Conservation (phyloP, 2,329 filamentous ascomycete species). For the Graphiopsis chlorocephala region DNA sequence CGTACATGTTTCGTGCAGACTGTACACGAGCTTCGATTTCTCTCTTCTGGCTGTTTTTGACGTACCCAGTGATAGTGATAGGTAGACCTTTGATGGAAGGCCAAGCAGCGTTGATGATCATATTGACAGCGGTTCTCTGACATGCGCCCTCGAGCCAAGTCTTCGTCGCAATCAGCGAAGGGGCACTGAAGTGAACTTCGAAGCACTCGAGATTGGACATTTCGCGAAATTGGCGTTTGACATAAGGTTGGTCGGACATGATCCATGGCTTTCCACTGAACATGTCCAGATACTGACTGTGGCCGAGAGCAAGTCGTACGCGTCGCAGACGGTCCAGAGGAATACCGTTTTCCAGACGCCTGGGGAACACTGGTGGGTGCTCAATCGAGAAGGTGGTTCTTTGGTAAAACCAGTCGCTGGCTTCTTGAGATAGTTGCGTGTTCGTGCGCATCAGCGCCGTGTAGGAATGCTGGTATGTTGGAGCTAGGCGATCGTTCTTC, state of each 20-base stretch:
- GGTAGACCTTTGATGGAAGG: conserved; percentile 26
- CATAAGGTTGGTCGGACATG: neutral
- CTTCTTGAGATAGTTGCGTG: conserved; percentile 24
- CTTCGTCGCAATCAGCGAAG: conserved; percentile 1
- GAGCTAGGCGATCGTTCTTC: neutral
- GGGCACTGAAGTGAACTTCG: conserved; percentile 19
- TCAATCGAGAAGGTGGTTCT: conserved; percentile 23
- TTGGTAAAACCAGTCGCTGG: conserved; percentile 22
- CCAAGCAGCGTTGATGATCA: conserved; percentile 26
- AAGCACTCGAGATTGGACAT: conserved; percentile 21
- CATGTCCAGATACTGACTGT: conserved; percentile 23
- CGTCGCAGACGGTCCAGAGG: conserved; percentile 20
- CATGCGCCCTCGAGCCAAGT: conserved; percentile 20
- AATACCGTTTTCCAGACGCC: conserved; percentile 16
- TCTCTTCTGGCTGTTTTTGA: conserved; percentile 26
- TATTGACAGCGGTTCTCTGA: conserved; percentile 24
- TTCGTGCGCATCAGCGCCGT: conserved; percentile 20
- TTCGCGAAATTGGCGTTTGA: neutral
- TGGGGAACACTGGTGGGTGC: conserved; percentile 16
- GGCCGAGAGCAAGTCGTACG: conserved; percentile 24
- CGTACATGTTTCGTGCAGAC: neutral
- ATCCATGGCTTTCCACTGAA: conserved; percentile 24
- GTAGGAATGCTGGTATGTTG: neutral
- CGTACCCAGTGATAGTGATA: conserved; percentile 25
- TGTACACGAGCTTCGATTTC: conserved; percentile 19